Conservation (phyloP, 2,329 filamentous ascomycete genomes). For the Dactylellina drechsleri region DNA sequence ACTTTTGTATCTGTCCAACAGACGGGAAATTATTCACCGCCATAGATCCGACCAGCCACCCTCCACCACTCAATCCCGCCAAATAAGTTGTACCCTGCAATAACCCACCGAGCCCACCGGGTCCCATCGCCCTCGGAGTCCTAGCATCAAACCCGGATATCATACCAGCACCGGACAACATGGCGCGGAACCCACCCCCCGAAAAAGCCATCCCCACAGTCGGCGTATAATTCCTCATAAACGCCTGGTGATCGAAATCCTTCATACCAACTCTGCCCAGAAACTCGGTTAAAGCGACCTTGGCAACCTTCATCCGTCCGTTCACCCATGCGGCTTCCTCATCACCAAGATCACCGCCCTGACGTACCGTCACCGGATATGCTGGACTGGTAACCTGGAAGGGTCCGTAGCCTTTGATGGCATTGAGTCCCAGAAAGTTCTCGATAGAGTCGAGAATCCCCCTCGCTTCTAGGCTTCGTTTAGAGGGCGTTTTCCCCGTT, state of each 20-base stretch:
- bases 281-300: slow-evolving; percentile 78
- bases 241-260: slow-evolving; percentile 79
- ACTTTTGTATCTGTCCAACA: slow-evolving; percentile 32
- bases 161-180: slow-evolving; percentile 83
- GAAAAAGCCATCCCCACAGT: slow-evolving; percentile 82
- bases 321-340: slow-evolving; percentile 80
- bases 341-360: slow-evolving; percentile 55
- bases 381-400: slow-evolving; percentile 36
- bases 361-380: slow-evolving; percentile 10
- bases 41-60: slow-evolving; percentile 85
- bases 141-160: slow-evolving; percentile 81
- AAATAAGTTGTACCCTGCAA: slow-evolving; percentile 84
- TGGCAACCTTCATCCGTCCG: slow-evolving; percentile 75
- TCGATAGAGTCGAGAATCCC: slow-evolving; percentile 35
- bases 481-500: slow-evolving; percentile 28
- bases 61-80: slow-evolving; percentile 81
- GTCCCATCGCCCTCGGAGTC: slow-evolving; percentile 70
- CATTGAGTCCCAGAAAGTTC: slow-evolving; percentile 23
- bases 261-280: slow-evolving; percentile 77
- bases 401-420: slow-evolving; percentile 39
- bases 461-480: slow-evolving; percentile 32
- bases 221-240: slow-evolving; percentile 74
- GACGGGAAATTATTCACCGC: slow-evolving; percentile 69
- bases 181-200: slow-evolving; percentile 86
- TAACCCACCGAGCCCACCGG: slow-evolving; percentile 80